A percentile compares a stretch with the other conserved stretches of the same genome.
Conservation (phyloP, 805 yeast species). For the Cyberlindnera bimundalis region DNA sequence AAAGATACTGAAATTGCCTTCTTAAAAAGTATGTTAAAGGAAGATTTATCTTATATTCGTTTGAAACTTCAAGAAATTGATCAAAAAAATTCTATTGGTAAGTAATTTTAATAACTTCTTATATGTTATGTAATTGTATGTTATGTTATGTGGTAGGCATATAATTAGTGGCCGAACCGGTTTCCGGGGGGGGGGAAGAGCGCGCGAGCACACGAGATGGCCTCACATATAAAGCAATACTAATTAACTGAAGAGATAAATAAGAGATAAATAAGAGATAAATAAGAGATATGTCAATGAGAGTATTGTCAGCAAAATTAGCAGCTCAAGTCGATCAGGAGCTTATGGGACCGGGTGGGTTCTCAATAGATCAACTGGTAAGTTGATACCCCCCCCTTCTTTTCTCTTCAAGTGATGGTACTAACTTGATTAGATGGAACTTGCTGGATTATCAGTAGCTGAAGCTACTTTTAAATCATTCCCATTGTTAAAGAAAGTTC, state of each 20-base stretch:
- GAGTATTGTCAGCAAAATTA: slow-evolving; percentile 41
- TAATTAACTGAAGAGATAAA: no score
- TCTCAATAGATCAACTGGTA: slow-evolving; percentile 73
- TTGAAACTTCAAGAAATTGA: slow-evolving; percentile 18
- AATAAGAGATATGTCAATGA: slow-evolving; percentile 21
- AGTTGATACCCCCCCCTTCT: no score
- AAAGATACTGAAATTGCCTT: slow-evolving; percentile 24
- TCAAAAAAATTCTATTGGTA: no score
- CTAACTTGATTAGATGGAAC: slow-evolving; percentile 60
- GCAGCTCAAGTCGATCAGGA: slow-evolving; percentile 84
- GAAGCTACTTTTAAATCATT: slow-evolving; percentile 70
- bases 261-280: no score
- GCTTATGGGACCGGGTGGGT: slow-evolving; percentile 80
- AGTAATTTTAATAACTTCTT: no score
- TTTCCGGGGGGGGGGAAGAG: no score
- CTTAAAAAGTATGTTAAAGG: slow-evolving; percentile 24
- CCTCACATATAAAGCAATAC: no score
- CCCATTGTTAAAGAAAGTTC: slow-evolving; percentile 49
- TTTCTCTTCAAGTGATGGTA: no score
- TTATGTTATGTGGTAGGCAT: no score
- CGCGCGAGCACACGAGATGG: no score
- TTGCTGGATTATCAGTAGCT: slow-evolving; percentile 94
- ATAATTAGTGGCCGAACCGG: no score
- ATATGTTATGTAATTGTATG: no score
- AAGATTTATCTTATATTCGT: slow-evolving; percentile 25